Evolutionary conservation across 73 alveolate species (phyloP).

Genomic region (Paramecium primaurelia): DNA sequence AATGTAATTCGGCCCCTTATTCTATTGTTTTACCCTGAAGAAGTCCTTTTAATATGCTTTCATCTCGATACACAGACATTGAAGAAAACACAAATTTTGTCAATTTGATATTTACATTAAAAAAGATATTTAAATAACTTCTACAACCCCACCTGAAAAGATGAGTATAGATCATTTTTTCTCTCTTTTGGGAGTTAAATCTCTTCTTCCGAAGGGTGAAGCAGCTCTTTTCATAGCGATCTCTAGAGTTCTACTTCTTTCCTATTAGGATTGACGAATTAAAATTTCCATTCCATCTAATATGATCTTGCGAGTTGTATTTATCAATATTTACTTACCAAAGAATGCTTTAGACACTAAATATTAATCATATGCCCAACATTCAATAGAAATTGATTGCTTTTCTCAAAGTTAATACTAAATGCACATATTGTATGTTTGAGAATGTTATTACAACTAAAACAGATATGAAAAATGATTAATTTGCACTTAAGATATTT

Average conservation of each 20-base stretch:
- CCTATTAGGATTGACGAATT: not conserved
- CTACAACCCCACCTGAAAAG: not conserved
- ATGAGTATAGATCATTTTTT: not conserved
- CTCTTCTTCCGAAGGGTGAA: not conserved
- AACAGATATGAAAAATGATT: not conserved
- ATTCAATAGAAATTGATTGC: not conserved
- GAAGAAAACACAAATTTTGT: not conserved
- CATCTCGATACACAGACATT: constrained; percentile 26
- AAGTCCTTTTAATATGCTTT: constrained; percentile 11
- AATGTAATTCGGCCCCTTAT: not conserved
- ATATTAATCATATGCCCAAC: constrained; percentile 3
- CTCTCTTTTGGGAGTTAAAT: constrained; percentile 15
- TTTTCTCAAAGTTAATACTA: not conserved
- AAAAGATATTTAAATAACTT: constrained; percentile 35
- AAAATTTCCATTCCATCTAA: not conserved
- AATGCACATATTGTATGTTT: not conserved
- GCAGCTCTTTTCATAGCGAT: not conserved
- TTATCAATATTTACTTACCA: not conserved
- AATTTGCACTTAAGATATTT: not conserved
- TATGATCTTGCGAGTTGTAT: not conserved
- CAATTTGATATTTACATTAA: constrained; percentile 46
- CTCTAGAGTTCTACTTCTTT: constrained; percentile 20
- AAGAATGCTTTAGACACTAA: not conserved
- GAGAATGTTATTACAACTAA: not conserved
- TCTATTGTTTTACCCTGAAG: not conserved